Conservation (phyloP, 2,329 filamentous ascomycete genomes). For the Metarhizium guizhouense region DNA sequence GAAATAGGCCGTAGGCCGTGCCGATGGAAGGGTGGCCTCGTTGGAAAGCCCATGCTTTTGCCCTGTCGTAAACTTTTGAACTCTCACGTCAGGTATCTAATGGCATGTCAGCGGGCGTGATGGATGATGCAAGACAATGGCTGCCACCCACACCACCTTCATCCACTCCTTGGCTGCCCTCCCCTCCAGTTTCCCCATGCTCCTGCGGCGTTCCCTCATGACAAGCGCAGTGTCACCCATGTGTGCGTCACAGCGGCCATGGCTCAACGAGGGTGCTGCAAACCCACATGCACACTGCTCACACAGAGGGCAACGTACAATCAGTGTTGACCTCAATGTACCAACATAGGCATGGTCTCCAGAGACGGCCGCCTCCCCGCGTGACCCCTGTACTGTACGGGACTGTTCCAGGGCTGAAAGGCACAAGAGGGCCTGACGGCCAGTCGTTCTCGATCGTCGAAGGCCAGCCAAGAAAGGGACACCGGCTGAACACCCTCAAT, state of each 20-base stretch:
- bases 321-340: background rate
- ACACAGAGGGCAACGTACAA: background rate
- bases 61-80: background rate
- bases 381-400: background rate
- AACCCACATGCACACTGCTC: background rate
- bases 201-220: background rate
- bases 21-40: background rate
- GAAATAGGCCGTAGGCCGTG: background rate
- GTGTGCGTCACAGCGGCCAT: background rate
- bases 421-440: background rate
- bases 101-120: background rate
- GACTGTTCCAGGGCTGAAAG: background rate
- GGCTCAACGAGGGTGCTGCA: background rate
- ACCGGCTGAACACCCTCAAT: background rate
- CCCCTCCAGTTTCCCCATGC: background rate
- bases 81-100: background rate
- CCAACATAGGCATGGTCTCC: background rate
- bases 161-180: background rate
- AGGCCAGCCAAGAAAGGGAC: background rate
- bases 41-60: background rate
- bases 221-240: background rate
- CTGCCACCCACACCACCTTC: background rate
- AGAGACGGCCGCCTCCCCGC: background rate
- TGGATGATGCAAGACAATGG: background rate
- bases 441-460: background rate